Base-by-base conservation (phyloP, 1,284 basidiomycete genomes). In the Naganishia liquefaciens region DNA sequence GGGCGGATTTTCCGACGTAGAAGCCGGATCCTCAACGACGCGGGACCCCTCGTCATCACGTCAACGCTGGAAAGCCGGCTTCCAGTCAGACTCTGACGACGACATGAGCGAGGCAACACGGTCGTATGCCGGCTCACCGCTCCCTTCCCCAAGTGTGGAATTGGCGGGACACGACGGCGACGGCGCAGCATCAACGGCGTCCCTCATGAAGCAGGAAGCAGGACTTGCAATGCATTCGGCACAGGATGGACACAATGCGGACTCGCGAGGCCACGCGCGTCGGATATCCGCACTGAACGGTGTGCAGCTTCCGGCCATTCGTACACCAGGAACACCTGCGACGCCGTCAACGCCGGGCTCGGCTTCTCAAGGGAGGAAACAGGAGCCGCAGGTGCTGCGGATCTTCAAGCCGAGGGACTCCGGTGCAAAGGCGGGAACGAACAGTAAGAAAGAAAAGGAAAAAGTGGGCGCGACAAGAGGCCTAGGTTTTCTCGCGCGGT, bases 401-500 rank as follows among this genome's bases (percentile, higher is more conserved):
- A 58, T 77, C 2, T 66, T 69, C 52, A 72, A 74, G 63, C 64
- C 69, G 15, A 47, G 66, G 47, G 25, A 37, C 39, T 23, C 53
- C 21, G 65, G 63, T 44, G 62, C 52, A 47, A 37, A 30, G 39
- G 9, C 33, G 28, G 49, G 43, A 17, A 49, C 49, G n/a, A 68
- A 1, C 13, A 37, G 63, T n/a, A 60, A 68, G 15, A 70, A 46
- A 27, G 63, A 65, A n/a, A 58, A 58, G 50, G 55, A 65, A 17
- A 50, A 65, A 13, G 67, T 69, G 9, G 68, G 71, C 25, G 72
- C 73, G 6, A 75, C 74, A 15, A 70, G 71, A 46, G 75, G 74
- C 2, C 65, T 79, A 40, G 71, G 74, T 30, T 67, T 74, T n/a
- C 61, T 71, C 5, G 70, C 74, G 6, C 69, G 73, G 75, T 75